A percentile compares a stretch with the other conserved stretches of the same genome.
Conservation (phyloP, 805 yeast genomes). For the Nakazawaea sp. region DNA sequence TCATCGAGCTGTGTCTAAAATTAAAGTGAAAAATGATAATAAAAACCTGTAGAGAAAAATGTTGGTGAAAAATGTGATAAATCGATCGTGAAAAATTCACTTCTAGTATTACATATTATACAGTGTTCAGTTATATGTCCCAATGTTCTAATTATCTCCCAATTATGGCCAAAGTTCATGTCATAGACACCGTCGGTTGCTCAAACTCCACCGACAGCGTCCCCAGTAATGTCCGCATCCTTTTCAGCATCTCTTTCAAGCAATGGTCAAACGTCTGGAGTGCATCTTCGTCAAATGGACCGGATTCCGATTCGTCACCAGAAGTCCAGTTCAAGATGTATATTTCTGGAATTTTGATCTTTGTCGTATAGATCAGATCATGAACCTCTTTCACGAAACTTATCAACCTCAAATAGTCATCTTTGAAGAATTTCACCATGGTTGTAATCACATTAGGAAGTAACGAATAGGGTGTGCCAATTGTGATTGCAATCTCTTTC, state of each 20-base stretch:
- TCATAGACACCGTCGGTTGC: too few species aligned
- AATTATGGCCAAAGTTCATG: too few species aligned
- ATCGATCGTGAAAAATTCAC: too few species aligned
- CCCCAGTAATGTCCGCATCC: too few species aligned
- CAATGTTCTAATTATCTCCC: too few species aligned
- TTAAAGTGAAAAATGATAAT: too few species aligned
- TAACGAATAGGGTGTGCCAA: background rate
- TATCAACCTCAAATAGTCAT: conserved; percentile 8
- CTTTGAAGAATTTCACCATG: conserved; percentile 5
- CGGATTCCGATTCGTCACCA: background rate
- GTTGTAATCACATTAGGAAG: background rate
- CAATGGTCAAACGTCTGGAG: conserved; percentile 3
- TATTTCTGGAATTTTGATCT: conserved; percentile 4
- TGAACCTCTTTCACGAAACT: conserved; percentile 4
- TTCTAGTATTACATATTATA: too few species aligned
- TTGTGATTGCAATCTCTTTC: conserved; percentile 2
- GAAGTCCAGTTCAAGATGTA: conserved; percentile 8
- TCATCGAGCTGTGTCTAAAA: too few species aligned
- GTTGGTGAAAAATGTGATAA: too few species aligned
- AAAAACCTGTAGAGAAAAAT: too few species aligned
- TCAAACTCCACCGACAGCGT: too few species aligned
- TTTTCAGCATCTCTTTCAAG: conserved; percentile 4
- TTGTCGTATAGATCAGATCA: background rate
- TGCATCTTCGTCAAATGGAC: background rate
- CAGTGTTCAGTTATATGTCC: too few species aligned